These are phyloP conservation scores for Helianthus tuberosus DNA, from an alignment of 129 eudicot genomes.

Conservation along the genomic window DNA sequence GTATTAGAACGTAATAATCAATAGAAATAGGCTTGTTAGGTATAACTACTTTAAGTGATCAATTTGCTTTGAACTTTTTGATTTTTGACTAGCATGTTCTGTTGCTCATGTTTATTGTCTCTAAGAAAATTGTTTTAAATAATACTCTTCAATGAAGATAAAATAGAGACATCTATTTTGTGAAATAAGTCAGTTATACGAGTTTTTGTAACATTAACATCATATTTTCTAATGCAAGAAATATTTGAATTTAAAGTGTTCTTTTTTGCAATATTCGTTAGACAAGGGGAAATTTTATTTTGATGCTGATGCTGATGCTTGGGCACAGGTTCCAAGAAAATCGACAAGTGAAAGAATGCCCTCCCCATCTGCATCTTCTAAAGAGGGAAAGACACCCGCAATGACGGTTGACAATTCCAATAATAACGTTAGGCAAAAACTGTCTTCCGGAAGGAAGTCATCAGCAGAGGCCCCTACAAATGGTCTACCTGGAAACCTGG, in stretches of 20 bases:
- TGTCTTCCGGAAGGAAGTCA: conserved; percentile 59
- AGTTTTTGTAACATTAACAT: neutral
- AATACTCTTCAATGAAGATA: conserved; percentile 7
- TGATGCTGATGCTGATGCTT: conserved; percentile 10
- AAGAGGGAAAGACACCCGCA: conserved; percentile 52
- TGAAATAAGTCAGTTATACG: neutral
- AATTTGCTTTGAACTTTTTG: neutral
- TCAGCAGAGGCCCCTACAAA: conserved; percentile 48
- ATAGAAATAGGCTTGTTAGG: neutral
- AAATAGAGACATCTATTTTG: neutral
- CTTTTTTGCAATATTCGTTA: neutral
- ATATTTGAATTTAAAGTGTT: neutral
- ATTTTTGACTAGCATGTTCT: neutral
- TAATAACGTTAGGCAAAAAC: conserved; percentile 44
- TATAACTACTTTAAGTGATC: neutral
- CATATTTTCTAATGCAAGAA: neutral
- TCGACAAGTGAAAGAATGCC: conserved; percentile 67
- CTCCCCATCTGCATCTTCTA: conserved; percentile 35
- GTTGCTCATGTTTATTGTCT: neutral
- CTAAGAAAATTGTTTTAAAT: neutral
- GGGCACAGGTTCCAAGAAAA: conserved; percentile 72
- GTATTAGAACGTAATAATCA: neutral
- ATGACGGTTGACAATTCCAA: conserved; percentile 45
- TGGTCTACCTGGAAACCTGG: conserved; percentile 74
- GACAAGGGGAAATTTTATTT: neutral